Evolutionary conservation across 352 stramenopile genomes (phyloP), one percentile per base, ranked within the genome.

Genomic region (Globisporangium echinulatum): DNA sequence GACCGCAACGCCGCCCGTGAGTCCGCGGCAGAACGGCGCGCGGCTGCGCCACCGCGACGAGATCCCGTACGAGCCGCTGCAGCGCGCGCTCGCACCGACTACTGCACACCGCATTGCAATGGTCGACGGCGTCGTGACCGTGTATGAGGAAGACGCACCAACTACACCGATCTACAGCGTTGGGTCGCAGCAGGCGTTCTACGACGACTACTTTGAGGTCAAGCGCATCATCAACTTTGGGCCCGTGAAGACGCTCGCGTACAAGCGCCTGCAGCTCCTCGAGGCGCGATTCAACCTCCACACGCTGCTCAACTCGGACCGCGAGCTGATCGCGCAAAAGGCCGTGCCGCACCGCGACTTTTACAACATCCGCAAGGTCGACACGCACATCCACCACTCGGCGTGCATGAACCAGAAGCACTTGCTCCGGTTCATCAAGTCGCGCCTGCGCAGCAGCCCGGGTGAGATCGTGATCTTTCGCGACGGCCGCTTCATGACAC

Each of bases 311-410:
- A 99, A 99, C 74, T 89, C 85, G n/a, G 78, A 97, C 40, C 85
- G 89, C 0, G 97, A 99, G 71, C 75, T 97, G 14, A 68, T 96
- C 49, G 94, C 96, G 52, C 95, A 99, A 63, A 98, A 97, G 70
- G 88, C 87, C 39, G 87, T 99, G 46, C 91, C 98, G 7, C 96
- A 98, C 54, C 97, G 96, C n/a, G 97, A 99, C 66, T 99, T 99
- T 67, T 99, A 99, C 78, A 97, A 98, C 59, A 94, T 98, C 11
- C 82, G 96, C 33, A 98, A 99, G 72, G 94, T 99, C 9, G 97
- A 99, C 64, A 99, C 97, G 66, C 97, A 99, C 68, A 97, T 99
- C 59, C 97, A 99, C 71, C 90, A 98, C 67, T 96, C 84, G 57
- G 93, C 93, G 19, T 97, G 92, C 68, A 98, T 98, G 93, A 98